Evolutionary conservation across 805 yeast species (phyloP).

Genomic region (Cyberlindnera nakhonratchasimensis): DNA sequence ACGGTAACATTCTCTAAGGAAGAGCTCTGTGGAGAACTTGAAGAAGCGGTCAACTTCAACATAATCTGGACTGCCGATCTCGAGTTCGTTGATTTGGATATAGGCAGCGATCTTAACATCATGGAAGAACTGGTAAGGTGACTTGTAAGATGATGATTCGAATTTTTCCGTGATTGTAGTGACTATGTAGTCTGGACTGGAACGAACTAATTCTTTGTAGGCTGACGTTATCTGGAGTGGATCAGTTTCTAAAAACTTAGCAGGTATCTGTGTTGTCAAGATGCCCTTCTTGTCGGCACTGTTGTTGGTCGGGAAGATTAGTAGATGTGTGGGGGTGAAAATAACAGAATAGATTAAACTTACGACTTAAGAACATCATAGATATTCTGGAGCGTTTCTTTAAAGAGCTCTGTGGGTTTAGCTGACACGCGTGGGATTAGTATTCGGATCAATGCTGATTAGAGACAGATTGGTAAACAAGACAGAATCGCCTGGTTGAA

Average conservation of each 20-base stretch:
- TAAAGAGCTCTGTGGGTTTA: conserved; percentile 10
- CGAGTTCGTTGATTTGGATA: conserved; percentile 42
- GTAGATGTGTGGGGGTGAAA: conserved; percentile 1
- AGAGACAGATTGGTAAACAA: neutral
- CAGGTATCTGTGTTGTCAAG: conserved; percentile 19
- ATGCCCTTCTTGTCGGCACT: conserved; percentile 20
- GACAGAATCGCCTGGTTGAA: too few relatives aligned
- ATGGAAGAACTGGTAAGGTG: conserved; percentile 56
- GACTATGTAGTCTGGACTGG: conserved; percentile 13
- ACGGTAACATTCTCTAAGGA: conserved; percentile 58
- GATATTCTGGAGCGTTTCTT: conserved; percentile 8
- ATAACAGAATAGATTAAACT: neutral
- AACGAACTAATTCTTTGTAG: conserved; percentile 7
- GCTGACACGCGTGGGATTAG: conserved; percentile 12
- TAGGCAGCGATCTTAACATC: conserved; percentile 60
- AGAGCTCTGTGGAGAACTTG: conserved; percentile 56
- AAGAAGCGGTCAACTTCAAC: conserved; percentile 57
- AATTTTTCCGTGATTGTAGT: conserved; percentile 45
- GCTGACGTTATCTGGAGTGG: conserved; percentile 18
- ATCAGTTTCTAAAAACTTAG: conserved; percentile 17
- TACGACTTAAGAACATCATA: conserved; percentile 2
- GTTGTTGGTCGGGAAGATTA: conserved; percentile 2
- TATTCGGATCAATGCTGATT: neutral
- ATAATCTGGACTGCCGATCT: conserved; percentile 48
- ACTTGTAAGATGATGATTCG: conserved; percentile 36